Conservation (phyloP, 2,329 filamentous ascomycete species). For the Aspergillus hortae region DNA sequence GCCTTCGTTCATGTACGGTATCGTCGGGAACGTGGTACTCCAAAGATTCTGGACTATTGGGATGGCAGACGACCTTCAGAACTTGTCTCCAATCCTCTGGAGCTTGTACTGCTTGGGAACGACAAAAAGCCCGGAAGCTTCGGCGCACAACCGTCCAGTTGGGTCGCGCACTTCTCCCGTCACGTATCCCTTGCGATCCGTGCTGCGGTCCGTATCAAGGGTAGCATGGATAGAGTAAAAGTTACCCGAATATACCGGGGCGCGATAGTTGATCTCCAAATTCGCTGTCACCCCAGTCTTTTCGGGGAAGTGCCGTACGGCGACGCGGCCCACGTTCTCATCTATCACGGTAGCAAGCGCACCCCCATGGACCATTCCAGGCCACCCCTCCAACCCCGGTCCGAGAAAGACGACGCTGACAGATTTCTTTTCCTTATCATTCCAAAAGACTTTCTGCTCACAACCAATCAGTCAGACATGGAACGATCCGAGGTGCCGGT, state of each 20-base stretch:
- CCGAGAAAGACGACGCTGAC: conserved; percentile 68
- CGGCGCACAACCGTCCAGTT: conserved; percentile 56
- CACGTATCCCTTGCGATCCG: conserved; percentile 37
- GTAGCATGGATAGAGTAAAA: conserved; percentile 60
- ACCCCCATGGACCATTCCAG: conserved; percentile 68
- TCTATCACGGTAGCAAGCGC: conserved; percentile 65
- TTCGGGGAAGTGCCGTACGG: conserved; percentile 47
- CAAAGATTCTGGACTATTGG: neutral
- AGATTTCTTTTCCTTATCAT: conserved; percentile 55
- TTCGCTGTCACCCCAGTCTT: conserved; percentile 56
- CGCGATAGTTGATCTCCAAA: conserved; percentile 60
- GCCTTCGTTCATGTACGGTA: neutral
- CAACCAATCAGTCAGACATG: conserved; percentile 14
- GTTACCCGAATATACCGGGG: conserved; percentile 55
- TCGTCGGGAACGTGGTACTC: neutral
- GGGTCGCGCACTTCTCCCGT: conserved; percentile 32
- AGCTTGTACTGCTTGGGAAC: conserved; percentile 51
- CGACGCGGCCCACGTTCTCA: conserved; percentile 65
- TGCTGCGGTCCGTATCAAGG: conserved; percentile 40
- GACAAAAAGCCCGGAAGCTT: conserved; percentile 57
- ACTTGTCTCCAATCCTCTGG: conserved; percentile 37
- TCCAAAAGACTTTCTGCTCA: conserved; percentile 62
- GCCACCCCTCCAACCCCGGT: conserved; percentile 64
- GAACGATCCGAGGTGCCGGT: conserved; percentile 9
- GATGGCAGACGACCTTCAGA: conserved; percentile 24